Base-by-base conservation (phyloP, 331 rosid genomes). In the Arachis monticola region DNA sequence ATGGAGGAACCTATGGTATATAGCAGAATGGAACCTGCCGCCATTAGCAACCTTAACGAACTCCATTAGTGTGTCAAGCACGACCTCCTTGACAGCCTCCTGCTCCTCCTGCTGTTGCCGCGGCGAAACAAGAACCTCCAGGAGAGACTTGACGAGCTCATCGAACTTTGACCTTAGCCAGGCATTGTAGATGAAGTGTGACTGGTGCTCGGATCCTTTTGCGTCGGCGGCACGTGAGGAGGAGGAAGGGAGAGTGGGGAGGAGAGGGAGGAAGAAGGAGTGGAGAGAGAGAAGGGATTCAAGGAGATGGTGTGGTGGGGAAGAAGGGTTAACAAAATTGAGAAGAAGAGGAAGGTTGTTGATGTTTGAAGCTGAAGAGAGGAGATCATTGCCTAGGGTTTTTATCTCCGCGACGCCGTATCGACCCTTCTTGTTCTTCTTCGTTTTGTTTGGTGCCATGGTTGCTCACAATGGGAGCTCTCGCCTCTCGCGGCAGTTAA, bases 101-200 rank as follows among this genome's bases (percentile, higher is more conserved):
- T 89, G 89, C 38, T 85, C 90, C 2, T 87, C 90, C 4, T 83
- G 63, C 52, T 86, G 72, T 1, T 5, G 56, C 12, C 17, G 56
- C 4, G 87, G 82, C 27, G 96, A 81, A 1, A 75, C 77, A 11
- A 77, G 69, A 51, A 92, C 75, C 22, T 87, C 87, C 27, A 90
- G 10, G 50, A 95, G 92, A 2, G 86, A 85, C 46, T 78, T 79
- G 10, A 86, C 78, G 74, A 95, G 87, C 57, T 90, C 90, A 12
- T 92, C 93, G 75, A 92, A 95, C 81, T 92, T 92, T 30, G 97
- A 85, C 7, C 96, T 97, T 76, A 90, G 86, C 97, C 99, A 95
- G 1, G 90, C 68, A 41, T 72, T 82, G 87, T 90, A 92, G 4
- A 92, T 90, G 79, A 95, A 72, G 40, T 92, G 87, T 17, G 93